phyloP scores from a whole-genome alignment of 2,329 filamentous ascomycete genomes.

The Diaporthe batatas region DNA sequence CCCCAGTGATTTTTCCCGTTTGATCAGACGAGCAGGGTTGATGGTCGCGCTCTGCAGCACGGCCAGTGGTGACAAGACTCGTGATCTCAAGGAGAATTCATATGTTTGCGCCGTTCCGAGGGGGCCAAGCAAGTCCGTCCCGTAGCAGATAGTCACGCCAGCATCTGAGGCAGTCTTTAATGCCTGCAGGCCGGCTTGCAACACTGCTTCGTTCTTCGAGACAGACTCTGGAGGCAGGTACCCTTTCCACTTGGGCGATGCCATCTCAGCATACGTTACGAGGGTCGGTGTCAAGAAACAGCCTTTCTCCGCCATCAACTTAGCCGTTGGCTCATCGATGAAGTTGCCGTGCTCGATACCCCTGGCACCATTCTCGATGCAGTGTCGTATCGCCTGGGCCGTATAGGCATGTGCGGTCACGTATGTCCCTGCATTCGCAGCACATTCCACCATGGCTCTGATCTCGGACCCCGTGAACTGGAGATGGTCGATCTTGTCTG shows the following conservation, averaged over 20 bases:
- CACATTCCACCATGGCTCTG: conserved; percentile 62
- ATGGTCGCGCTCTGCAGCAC: conserved; percentile 65
- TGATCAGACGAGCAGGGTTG: conserved; percentile 62
- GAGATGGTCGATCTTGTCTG: conserved; percentile 62
- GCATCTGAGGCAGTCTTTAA: conserved; percentile 61
- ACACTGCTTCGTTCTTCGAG: conserved; percentile 62
- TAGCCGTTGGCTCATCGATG: conserved; percentile 55
- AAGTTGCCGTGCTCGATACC: conserved; percentile 63
- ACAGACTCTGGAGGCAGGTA: conserved; percentile 58
- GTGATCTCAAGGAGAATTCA: conserved; percentile 61
- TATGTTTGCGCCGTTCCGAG: conserved; percentile 61
- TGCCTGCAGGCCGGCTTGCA: conserved; percentile 58
- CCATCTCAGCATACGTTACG: conserved; percentile 63
- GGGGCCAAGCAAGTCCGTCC: conserved; percentile 66
- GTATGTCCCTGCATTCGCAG: conserved; percentile 60
- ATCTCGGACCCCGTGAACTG: conserved; percentile 68
- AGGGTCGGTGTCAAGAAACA: conserved; percentile 66
- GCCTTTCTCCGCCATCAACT: conserved; percentile 61
- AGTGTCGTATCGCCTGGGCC: conserved; percentile 62
- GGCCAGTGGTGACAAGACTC: conserved; percentile 57
- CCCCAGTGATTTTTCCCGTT: conserved; percentile 59
- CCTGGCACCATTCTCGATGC: conserved; percentile 62
- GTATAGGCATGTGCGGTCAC: conserved; percentile 69
- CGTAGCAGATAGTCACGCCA: conserved; percentile 67
- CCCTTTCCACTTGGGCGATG: conserved; percentile 53